Evolutionary conservation across 2,329 filamentous ascomycete species (phyloP), one percentile per base, ranked within the genome.

Genomic region (Ascochyta pisi): DNA sequence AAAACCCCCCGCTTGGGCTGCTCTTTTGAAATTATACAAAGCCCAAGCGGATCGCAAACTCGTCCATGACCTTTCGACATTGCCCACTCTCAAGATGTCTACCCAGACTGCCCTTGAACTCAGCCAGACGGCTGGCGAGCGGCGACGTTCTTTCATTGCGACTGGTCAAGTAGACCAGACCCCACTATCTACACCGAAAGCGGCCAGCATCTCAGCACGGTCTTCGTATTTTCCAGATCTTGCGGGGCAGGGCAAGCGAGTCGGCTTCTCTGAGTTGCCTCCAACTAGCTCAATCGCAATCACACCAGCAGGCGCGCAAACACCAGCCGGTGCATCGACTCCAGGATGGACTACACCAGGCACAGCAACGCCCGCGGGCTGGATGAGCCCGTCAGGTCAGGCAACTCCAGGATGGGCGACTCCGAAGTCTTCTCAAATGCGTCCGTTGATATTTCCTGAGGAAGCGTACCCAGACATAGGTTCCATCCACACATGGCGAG

Each of bases 391-490:
- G 19, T 44, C 48, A 7, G 54, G 54, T 2, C 43, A 51, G 22
- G 54, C 48, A 13, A 57, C 48, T 5, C 54, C 54, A 10, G 54
- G 54, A 27, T 57, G 48, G 54, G 54, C 48, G 23, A 57, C 54
- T 1, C 54, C 54, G 10, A 57, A 52, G 8, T 57, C 54, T 16
- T 52, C 44, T 7, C 54, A 57, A 27, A 46, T 48, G 38, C 48
- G 54, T 6, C 54, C 48, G 7, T 22, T 52, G 33, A 57, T 57
- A 44, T 57, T 57, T 19, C 48, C 54, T 16, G 54, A 57, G 27
- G 46, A 45, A 2, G 48, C 48, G 10, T 57, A 57, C 41, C 48
- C 48, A 1, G 43, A 57, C 12, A 51, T 57, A 13, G 54, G 54
- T 16, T 57, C 48, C 4, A 49, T 52, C 15, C 54, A 52, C 26